Evolutionary conservation across 2,329 filamentous ascomycete species (phyloP), one percentile per base, ranked within the genome.

Genomic region (Eutypa lata): DNA sequence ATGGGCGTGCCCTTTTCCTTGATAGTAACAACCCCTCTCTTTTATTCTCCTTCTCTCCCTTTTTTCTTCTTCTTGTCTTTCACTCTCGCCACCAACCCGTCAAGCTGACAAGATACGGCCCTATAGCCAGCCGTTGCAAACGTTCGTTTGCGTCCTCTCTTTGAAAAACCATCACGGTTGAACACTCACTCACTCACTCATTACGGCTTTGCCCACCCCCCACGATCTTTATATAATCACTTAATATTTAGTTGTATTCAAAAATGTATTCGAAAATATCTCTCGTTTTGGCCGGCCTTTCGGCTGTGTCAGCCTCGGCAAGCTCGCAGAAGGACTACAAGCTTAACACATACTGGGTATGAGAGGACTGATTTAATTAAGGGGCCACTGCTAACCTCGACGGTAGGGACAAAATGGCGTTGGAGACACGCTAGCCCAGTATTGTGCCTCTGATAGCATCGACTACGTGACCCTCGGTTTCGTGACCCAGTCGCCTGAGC

Each of bases 381-480:
- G 14, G 24, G 24, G 7, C 11, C 3, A 59, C 44, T 28, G 31
- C 16, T 13, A 53, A 16, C 26, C 3, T 14, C 19, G 21, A 16
- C 33, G n/a, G n/a, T 49, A 61, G 60, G 59, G 59, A 43, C 59
- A 62, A 58, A 50, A 56, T 24, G 60, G 60, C 33, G 52, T 52
- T 13, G 56, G 47, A 37, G 58, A 65, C 37, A 57, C 45, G 3
- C 61, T 65, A 3, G 57, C 47, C 5, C 26, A 57, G n/a, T 58
- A 63, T 53, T 75, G 73, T 57, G 59, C 65, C 24, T 61, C 59
- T n/a, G 62, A 62, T 16, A 64, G 57, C 37, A 65, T 75, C 50
- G 72, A 75, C 53, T 73, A 68, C 46, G 63, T 75, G 47, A 75
- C 72, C 6, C 61, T 75, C 21, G 68, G 63, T 44, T 75, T 74